Evolutionary conservation across 768 basidiomycete species (phyloP), one percentile per base, ranked within the genome.

Genomic region (Calocybe cyanea): DNA sequence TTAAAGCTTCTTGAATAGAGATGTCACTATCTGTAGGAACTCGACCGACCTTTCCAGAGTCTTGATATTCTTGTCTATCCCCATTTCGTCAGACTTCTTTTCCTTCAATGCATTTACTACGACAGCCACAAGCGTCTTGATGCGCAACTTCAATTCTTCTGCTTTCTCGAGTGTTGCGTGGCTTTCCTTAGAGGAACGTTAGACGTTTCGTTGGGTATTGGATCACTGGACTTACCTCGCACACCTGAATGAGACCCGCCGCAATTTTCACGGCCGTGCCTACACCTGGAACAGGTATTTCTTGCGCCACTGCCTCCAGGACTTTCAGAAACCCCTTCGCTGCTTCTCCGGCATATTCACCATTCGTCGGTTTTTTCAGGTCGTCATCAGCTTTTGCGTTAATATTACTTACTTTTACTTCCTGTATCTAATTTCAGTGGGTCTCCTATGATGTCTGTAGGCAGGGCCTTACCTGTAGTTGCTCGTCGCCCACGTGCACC

Each of bases 61-160:
- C 2, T 39, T 10, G 7, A 51, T 43, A 21, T 43, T 37, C 15
- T 34, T 17, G n/a, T 38, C 38, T 2, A 43, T n/a, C 17, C 5
- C 5, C 7, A 35, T 35, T 14, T 35, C 34, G 7, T 35, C 14
- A 6, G 17, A 5, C 34, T 35, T 43, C 45, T 46, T 51, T 24
- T 37, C 50, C 24, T 51, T 51, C 18, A 51, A 10, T 24, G 38
- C 45, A 23, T 46, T n/a, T 24, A 51, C 45, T 21, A 51, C 24
- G 11, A 42, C 15, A 2, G 21, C 23, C 5, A 52, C 36, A 3
- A 52, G 32, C 9, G 47, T 34, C 38, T 43, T 33, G 18, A 51
- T 40, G 21, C 50, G 45, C 14, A 40, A 7, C 28, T 46, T 51
- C 23, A 51, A 41, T 20, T 46, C 50, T 9, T 46, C 36, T 7